Evolutionary conservation across 352 stramenopile species (phyloP).

Genomic region (Pilasporangium apinafurcum): DNA sequence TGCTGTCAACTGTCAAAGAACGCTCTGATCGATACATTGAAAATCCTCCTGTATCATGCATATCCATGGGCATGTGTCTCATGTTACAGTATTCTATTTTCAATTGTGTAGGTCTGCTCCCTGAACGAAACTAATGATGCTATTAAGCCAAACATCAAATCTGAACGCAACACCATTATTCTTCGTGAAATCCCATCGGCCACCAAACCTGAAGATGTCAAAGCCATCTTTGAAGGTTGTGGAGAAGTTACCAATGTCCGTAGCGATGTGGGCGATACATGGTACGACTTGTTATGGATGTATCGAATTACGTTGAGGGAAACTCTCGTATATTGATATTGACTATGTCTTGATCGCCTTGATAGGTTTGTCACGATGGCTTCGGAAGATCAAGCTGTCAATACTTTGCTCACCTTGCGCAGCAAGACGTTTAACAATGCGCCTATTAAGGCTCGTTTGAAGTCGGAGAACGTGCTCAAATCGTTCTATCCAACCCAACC

Average conservation of each 20-base stretch:
- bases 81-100: background rate
- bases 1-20: too few relatives aligned
- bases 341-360: too few relatives aligned
- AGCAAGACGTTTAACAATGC: slow-evolving; percentile 88
- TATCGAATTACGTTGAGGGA: too few relatives aligned
- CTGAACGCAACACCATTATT: slow-evolving; percentile 91
- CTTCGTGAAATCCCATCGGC: slow-evolving; percentile 88
- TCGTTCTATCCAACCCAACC: slow-evolving; percentile 85
- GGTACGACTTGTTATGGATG: too few relatives aligned
- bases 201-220: slow-evolving; percentile 77
- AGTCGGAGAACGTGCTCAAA: slow-evolving; percentile 91
- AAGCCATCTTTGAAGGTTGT: slow-evolving; percentile 82
- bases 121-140: slow-evolving; percentile 77
- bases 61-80: too few relatives aligned
- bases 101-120: slow-evolving; percentile 37
- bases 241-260: slow-evolving; percentile 74
- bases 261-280: slow-evolving; percentile 91
- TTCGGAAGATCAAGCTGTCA: slow-evolving; percentile 83
- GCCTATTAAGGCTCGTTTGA: slow-evolving; percentile 88
- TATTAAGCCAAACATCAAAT: slow-evolving; percentile 92
- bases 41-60: too few relatives aligned
- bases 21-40: too few relatives aligned
- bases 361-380: slow-evolving; percentile 90
- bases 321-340: too few relatives aligned
- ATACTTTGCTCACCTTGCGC: slow-evolving; percentile 79